A percentile compares a stretch with the other conserved stretches of the same genome.
Conservation (phyloP, 441 rosid species). For the Biscutella laevigata region DNA sequence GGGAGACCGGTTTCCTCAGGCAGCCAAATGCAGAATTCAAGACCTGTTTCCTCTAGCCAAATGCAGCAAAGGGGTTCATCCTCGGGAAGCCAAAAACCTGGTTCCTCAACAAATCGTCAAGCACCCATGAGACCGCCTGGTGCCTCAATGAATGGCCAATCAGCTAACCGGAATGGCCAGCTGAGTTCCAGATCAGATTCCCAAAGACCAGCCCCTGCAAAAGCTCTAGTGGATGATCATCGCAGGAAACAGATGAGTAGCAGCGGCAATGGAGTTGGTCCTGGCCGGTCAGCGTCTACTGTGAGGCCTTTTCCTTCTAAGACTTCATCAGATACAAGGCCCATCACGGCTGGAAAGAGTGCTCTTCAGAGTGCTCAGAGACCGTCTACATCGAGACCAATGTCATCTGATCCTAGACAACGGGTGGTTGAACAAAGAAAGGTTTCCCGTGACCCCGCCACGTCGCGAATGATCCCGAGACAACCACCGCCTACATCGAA, state of each 20-base stretch:
- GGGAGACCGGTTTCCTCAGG: constrained; percentile 12
- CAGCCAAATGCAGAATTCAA: constrained; percentile 9
- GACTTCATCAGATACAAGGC: constrained; percentile 33
- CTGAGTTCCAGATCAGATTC: constrained; percentile 35
- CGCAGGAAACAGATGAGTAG: constrained; percentile 45
- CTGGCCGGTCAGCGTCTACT: constrained; percentile 44
- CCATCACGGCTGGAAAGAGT: constrained; percentile 32
- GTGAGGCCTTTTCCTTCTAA: constrained; percentile 39
- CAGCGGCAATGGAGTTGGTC: constrained; percentile 49
- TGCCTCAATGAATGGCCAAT: constrained; percentile 23
- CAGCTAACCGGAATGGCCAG: constrained; percentile 36
- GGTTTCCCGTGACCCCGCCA: constrained; percentile 32
- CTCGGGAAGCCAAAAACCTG: constrained; percentile 19
- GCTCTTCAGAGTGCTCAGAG: constrained; percentile 31
- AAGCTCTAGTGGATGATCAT: constrained; percentile 34
- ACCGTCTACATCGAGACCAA: constrained; percentile 40
- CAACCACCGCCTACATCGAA: constrained; percentile 35
- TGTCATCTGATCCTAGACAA: constrained; percentile 39
- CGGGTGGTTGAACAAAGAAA: constrained; percentile 40
- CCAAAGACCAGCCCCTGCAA: constrained; percentile 35
- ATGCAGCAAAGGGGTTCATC: constrained; percentile 11
- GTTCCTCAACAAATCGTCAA: constrained; percentile 19
- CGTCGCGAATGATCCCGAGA: constrained; percentile 32
- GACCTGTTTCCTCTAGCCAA: constrained; percentile 3
- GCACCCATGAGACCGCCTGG: constrained; percentile 20